These are phyloP conservation scores for Boletus calvinii DNA, from an alignment of 1,284 basidiomycete genomes.

Conservation along the genomic window DNA sequence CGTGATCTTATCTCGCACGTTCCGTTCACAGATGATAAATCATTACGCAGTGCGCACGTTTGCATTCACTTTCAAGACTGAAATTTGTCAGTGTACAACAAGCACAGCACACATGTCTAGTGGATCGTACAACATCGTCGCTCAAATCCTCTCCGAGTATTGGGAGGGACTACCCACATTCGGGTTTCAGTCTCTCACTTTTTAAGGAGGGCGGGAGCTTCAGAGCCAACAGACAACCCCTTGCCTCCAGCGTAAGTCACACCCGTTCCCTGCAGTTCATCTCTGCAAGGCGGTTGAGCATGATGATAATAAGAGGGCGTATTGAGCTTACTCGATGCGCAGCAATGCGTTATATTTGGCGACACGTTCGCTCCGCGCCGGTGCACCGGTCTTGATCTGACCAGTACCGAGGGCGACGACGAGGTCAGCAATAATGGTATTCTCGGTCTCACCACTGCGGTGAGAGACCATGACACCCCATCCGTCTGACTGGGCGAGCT, in stretches of 20 bases:
- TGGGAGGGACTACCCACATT: slow-evolving; percentile 3
- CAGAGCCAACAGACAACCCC: slow-evolving; percentile 77
- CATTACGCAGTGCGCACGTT: slow-evolving; percentile 14
- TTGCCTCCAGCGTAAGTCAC: slow-evolving; percentile 75
- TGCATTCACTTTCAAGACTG: slow-evolving; percentile 20
- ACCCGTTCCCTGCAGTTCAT: slow-evolving; percentile 65
- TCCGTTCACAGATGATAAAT: slow-evolving; percentile 1
- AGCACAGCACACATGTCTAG: slow-evolving; percentile 25
- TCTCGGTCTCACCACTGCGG: slow-evolving; percentile 96
- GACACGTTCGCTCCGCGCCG: slow-evolving; percentile 90
- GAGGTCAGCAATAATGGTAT: slow-evolving; percentile 97
- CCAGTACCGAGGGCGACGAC: slow-evolving; percentile 91
- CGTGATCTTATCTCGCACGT: slow-evolving; percentile 32
- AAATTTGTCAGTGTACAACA: slow-evolving; percentile 28
- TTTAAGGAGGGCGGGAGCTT: slow-evolving; percentile 71
- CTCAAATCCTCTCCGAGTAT: background rate
- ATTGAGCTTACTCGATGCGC: slow-evolving; percentile 77
- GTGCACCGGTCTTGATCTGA: slow-evolving; percentile 98
- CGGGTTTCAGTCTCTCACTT: slow-evolving; percentile 46
- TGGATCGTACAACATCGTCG: slow-evolving; percentile 30
- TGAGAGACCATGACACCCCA: slow-evolving; percentile 99
- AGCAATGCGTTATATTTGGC: slow-evolving; percentile 92
- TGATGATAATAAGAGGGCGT: background rate
- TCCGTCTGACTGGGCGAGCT: slow-evolving; percentile 93
- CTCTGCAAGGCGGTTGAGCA: slow-evolving; percentile 47